Percentiles rank a stretch among this genome's conserved stretches.
Conservation (phyloP, 2,329 filamentous ascomycete genomes). For the Endocalyx cinctus region DNA sequence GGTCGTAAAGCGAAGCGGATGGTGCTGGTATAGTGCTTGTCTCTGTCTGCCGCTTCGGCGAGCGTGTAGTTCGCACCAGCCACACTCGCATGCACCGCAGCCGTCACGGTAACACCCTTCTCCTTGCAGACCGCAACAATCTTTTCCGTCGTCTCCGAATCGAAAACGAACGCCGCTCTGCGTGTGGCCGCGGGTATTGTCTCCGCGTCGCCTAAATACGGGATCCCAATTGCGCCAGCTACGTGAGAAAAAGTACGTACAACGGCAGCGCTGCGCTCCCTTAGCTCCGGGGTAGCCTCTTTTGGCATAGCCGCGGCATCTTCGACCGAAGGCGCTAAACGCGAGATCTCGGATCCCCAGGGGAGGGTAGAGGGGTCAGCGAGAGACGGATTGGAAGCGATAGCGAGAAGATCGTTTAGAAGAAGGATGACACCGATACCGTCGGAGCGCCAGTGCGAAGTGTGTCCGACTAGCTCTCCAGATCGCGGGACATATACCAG, state of each 20-base stretch:
- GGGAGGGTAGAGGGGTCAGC: constrained; percentile 18
- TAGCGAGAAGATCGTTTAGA: constrained; percentile 17
- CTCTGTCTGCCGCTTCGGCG: constrained; percentile 6
- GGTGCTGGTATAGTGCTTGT: constrained; percentile 26
- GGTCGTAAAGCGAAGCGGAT: constrained; percentile 23
- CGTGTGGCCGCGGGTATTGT: constrained; percentile 17
- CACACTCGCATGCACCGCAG: constrained; percentile 27
- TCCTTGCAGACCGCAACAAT: constrained; percentile 14
- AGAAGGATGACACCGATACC: constrained; percentile 23
- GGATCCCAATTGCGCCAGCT: constrained; percentile 17
- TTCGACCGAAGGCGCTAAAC: constrained; percentile 18
- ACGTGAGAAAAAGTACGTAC: constrained; percentile 13
- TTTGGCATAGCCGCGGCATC: constrained; percentile 15
- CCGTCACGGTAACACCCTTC: constrained; percentile 19
- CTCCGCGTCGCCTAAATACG: constrained; percentile 12
- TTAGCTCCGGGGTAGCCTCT: constrained; percentile 12
- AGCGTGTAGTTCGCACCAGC: constrained; percentile 23
- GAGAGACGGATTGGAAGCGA: constrained; percentile 9
- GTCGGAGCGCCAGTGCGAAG: constrained; percentile 27
- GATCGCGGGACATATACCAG: constrained; percentile 15
- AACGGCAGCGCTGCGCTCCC: constrained; percentile 9
- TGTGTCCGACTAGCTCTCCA: constrained; percentile 10
- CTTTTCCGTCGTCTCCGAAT: constrained; percentile 12
- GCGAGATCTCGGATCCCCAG: constrained; percentile 22
- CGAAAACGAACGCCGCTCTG: constrained; percentile 10